Percentiles rank a stretch among this genome's conserved stretches.
phyloP scores from a whole-genome alignment of 441 rosid genomes.

The Sinapis alba region DNA sequence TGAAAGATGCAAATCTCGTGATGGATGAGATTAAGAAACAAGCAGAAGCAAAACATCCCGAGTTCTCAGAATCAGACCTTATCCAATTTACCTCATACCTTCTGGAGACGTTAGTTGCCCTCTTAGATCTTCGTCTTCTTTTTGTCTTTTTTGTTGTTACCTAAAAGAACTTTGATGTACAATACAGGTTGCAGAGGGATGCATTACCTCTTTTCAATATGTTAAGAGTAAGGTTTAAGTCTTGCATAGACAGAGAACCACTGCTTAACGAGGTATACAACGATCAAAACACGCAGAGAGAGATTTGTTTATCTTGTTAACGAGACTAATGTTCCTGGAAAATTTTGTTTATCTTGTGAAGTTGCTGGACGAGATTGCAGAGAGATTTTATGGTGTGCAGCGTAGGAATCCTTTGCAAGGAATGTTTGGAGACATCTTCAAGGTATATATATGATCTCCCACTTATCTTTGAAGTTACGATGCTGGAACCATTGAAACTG shows the following conservation, averaged over 20 bases:
- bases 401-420: slow-evolving; percentile 89
- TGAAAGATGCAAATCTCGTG: slow-evolving; percentile 75
- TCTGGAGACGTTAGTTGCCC: slow-evolving; percentile 70
- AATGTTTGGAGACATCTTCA: slow-evolving; percentile 88
- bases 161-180: not conserved
- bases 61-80: slow-evolving; percentile 70
- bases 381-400: slow-evolving; percentile 81
- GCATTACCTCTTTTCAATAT: slow-evolving; percentile 92
- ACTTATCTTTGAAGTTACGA: slow-evolving; percentile 2
- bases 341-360: slow-evolving; percentile 38
- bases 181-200: slow-evolving; percentile 83
- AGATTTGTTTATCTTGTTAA: slow-evolving; percentile 16
- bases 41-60: slow-evolving; percentile 57
- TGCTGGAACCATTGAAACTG: not conserved
- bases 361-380: slow-evolving; percentile 86
- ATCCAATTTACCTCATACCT: slow-evolving; percentile 65
- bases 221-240: slow-evolving; percentile 73
- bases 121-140: slow-evolving; percentile 15
- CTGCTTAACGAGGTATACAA: slow-evolving; percentile 68
- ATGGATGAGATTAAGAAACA: slow-evolving; percentile 77
- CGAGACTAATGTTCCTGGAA: not conserved
- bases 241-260: slow-evolving; percentile 83
- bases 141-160: slow-evolving; percentile 15
- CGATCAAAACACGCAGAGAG: not conserved
- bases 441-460: slow-evolving; percentile 46